Conservation (phyloP, 2,329 filamentous ascomycete genomes). For the Exserohilum turcica region DNA sequence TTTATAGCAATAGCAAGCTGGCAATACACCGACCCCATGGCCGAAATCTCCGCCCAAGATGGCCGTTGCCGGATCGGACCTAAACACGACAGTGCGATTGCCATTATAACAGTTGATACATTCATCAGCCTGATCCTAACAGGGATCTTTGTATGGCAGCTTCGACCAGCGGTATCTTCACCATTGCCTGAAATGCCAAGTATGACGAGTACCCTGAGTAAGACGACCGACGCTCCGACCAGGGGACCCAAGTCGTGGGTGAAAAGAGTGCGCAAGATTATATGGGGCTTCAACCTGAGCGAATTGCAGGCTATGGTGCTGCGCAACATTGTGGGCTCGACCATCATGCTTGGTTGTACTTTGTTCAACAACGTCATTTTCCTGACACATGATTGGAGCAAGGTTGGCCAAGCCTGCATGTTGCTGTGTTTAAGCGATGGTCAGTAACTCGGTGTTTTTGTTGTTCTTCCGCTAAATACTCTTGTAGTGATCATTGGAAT, state of each 20-base stretch:
- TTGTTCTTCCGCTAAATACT: neutral
- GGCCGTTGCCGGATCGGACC: conserved; percentile 46
- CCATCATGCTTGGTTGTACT: conserved; percentile 42
- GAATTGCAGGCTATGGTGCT: conserved; percentile 28
- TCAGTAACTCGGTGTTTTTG: conserved; percentile 23
- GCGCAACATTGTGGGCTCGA: conserved; percentile 35
- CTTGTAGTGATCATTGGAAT: conserved; percentile 22
- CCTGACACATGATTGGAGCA: conserved; percentile 30
- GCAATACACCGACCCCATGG: conserved; percentile 32
- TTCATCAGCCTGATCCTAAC: conserved; percentile 44
- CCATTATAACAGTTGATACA: conserved; percentile 42
- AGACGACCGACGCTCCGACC: neutral
- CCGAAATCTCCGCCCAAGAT: conserved; percentile 31
- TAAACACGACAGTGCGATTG: conserved; percentile 32
- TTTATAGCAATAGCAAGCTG: conserved; percentile 28
- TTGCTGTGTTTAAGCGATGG: conserved; percentile 47
- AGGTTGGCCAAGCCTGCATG: conserved; percentile 46
- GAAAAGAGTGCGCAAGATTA: neutral
- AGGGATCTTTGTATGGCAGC: conserved; percentile 41
- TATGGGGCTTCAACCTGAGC: conserved; percentile 4
- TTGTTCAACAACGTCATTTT: conserved; percentile 43
- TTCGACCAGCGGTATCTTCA: conserved; percentile 30
- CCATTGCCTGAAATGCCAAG: neutral
- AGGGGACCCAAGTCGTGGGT: neutral
- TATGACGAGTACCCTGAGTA: neutral